Conservation (phyloP, 495 filamentous ascomycete species). For the Xylaria flabelliformis region DNA sequence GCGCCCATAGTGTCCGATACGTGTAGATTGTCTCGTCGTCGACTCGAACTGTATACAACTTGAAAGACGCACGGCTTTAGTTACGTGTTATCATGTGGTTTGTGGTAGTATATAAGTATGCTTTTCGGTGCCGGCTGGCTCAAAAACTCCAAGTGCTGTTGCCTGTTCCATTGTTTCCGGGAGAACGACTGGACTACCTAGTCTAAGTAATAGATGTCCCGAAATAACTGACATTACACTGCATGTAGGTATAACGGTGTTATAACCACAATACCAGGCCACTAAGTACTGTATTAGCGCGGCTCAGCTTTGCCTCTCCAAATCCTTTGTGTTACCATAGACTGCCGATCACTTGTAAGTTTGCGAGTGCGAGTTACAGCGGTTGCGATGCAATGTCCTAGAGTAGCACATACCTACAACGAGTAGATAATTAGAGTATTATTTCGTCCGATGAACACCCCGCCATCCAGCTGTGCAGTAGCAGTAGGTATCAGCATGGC, state of each 20-base stretch:
- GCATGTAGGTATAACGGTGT: background rate
- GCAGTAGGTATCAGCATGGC: constrained; percentile 5
- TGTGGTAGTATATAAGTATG: background rate
- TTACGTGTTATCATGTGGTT: no score
- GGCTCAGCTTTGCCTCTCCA: constrained; percentile 2
- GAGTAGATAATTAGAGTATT: background rate
- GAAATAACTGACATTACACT: constrained; percentile 3
- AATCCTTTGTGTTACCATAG: constrained; percentile 3
- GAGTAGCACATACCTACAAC: background rate
- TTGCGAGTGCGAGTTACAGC: background rate
- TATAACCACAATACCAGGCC: background rate
- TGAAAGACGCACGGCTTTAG: background rate
- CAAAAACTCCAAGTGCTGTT: background rate
- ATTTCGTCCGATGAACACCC: constrained; percentile 15
- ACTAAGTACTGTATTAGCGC: background rate
- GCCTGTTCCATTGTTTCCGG: background rate
- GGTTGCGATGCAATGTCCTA: background rate
- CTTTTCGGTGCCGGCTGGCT: background rate
- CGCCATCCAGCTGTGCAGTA: constrained; percentile 19
- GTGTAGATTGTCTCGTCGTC: background rate
- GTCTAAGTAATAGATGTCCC: background rate
- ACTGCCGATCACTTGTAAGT: background rate
- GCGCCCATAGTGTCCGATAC: background rate
- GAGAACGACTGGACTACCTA: background rate
- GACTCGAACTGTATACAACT: background rate